Base-by-base conservation (phyloP, 805 yeast genomes). In the Candida verbasci region DNA sequence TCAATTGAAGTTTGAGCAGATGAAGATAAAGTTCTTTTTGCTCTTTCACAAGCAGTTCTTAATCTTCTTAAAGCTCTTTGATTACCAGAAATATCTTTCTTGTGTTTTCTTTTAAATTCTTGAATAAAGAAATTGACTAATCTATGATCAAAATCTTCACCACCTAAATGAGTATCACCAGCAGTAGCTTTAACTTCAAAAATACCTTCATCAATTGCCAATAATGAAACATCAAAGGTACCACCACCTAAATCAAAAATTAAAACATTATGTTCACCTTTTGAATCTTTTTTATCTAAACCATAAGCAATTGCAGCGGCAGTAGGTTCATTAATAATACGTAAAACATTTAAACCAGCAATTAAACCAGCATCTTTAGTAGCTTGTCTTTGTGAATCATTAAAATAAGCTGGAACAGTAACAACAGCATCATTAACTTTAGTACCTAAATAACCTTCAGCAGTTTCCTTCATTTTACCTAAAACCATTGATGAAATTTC, bases 181-280 rank as follows among this genome's bases (percentile, higher is more conserved):
- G 94, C 87, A 45, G 96, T 86, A 38, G 95, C 89, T 68, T 83
- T 77, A 39, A 86, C 96, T 70, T 86, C 95, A 57, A 86, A 86
- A 42, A 87, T 88, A 68, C 95, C 96, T 49, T 82, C 85, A 59
- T 87, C 95, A 58, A 86, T 86, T 28, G 93, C 77, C 56, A 86
- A 75, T 37, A 86, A 69, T 3, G 95, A 86, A 17, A 86, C 96
- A 79, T 86, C 96, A 49, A 86, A 88, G 48, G 97, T 88, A 75
- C 97, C 97, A 68, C 97, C 97, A 76, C 97, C 97, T 54, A 88
- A 76, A 67, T 88, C 97, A 63, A 86, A 88, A 39, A 88, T 94
- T 56, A 88, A 79, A 49, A 88, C 86, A 65, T 88, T 89, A 55
- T 84, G 85, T 68, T 88, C 97, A 26, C 53, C 50, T 39, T 52